Conservation (phyloP, 495 filamentous ascomycete species). For the Penicillium pulvis region DNA sequence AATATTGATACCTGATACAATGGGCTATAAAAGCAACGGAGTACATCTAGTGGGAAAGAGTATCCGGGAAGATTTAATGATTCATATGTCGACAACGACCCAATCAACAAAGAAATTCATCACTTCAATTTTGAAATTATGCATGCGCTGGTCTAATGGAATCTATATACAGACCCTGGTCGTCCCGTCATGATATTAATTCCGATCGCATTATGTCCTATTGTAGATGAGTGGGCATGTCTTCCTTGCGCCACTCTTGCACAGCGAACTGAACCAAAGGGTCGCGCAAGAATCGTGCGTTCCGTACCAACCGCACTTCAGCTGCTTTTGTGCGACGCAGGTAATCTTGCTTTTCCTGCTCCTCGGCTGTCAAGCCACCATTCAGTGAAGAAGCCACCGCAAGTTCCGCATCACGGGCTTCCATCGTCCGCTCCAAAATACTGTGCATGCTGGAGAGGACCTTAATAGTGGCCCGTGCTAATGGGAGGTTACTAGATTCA, state of each 20-base stretch:
- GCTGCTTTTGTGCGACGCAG: slow-evolving; percentile 72
- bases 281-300: slow-evolving; percentile 62
- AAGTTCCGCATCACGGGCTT: slow-evolving; percentile 62
- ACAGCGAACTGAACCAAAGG: slow-evolving; percentile 52
- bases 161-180: slow-evolving; percentile 19
- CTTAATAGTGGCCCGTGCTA: slow-evolving; percentile 80
- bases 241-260: slow-evolving; percentile 40
- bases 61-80: slow-evolving; percentile 2
- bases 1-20: neutral
- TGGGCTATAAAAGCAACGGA: neutral
- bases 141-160: slow-evolving; percentile 10
- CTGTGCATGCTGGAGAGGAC: slow-evolving; percentile 93
- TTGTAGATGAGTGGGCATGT: slow-evolving; percentile 30
- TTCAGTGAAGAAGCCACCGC: slow-evolving; percentile 18
- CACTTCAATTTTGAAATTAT: neutral
- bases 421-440: slow-evolving; percentile 75
- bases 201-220: slow-evolving; percentile 11
- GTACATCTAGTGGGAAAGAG: neutral
- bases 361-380: slow-evolving; percentile 36
- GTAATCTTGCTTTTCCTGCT: slow-evolving; percentile 63
- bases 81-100: slow-evolving; percentile 3
- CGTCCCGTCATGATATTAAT: slow-evolving; percentile 3
- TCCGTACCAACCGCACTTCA: slow-evolving; percentile 77
- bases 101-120: neutral
- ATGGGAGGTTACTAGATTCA: slow-evolving; percentile 67